Evolutionary conservation across 2,329 filamentous ascomycete species (phyloP), one percentile per base, ranked within the genome.

Genomic region (Rosellinia necatrix): DNA sequence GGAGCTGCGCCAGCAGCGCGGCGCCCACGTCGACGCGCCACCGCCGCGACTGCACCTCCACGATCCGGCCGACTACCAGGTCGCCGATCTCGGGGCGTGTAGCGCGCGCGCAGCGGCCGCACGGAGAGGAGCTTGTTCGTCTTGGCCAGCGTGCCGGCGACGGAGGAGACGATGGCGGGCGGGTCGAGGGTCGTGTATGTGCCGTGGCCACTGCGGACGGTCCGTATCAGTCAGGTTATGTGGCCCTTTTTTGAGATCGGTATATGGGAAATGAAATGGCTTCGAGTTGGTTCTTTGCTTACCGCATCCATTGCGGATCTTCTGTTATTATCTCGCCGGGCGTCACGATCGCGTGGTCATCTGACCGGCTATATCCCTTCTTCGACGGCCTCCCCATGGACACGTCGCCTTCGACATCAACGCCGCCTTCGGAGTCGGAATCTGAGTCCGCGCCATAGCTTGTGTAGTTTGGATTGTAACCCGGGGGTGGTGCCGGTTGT

Each of bases 101-200:
- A 99, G 59, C 94, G 89, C 15, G 94, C 92, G 59, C 92, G 91
- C 3, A 99, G 81, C 6, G 94, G 92, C 2, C 89, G 87, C 54
- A 99, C 90, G 2, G 91, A 96, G 63, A 99, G 87, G 43, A 99
- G 87, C 74, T 97, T 97, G 82, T 99, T 99, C 58, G 93, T 97
- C 72, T 92, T 93, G 70, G 89, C 87, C 30, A 97, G 81, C 6
- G 89, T 93, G 68, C 94, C 94, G 6, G 92, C 92, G 27, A 99
- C 89, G 5, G 94, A 96, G 43, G 91, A 92, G 54, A 89, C 85
- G 70, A 99, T 99, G 56, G 86, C 81, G 4, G 82, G 84, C 48
- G 82, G 80, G 42, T 77, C 72, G 4, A 81, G 74, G 15, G 83
- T 82, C 42, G 90, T 80, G 73, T 91, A 96, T 46, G 94, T 99